These are phyloP conservation scores for Dothistroma pini DNA, from an alignment of 2,329 filamentous ascomycete genomes.

Conservation along the genomic window DNA sequence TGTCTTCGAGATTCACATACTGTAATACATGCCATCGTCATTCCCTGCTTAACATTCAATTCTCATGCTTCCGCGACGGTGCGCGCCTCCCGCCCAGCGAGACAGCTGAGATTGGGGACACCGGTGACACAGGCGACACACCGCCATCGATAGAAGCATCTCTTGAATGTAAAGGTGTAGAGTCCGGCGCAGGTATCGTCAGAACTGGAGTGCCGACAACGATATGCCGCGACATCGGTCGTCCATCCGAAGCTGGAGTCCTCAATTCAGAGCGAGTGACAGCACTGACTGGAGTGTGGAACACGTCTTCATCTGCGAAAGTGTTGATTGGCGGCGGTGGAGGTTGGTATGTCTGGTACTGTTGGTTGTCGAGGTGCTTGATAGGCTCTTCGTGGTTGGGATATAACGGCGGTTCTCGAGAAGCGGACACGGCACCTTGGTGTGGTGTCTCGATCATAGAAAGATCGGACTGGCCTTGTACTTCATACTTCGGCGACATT, in stretches of 20 bases:
- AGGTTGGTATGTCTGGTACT: conserved; percentile 7
- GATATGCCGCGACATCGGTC: not conserved
- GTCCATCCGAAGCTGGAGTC: not conserved
- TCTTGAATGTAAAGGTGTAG: conserved; percentile 8
- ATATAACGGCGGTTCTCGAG: conserved; percentile 1
- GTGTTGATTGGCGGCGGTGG: not conserved
- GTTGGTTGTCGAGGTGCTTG: conserved; percentile 2
- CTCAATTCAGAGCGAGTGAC: conserved; percentile 6
- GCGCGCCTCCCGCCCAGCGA: conserved; percentile 11
- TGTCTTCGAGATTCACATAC: not conserved
- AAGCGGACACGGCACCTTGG: conserved; percentile 2
- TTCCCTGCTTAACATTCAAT: not conserved
- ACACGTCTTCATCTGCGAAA: not conserved
- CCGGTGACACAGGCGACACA: conserved; percentile 17
- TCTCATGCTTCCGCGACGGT: conserved; percentile 6
- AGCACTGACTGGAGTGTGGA: conserved; percentile 10
- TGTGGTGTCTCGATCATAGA: conserved; percentile 19
- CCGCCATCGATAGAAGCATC: conserved; percentile 12
- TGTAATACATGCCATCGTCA: not conserved
- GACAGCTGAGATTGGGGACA: conserved; percentile 16
- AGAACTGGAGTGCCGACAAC: conserved; percentile 7
- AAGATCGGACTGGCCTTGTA: conserved; percentile 17
- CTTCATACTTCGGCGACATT: conserved; percentile 13
- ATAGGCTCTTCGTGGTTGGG: conserved; percentile 1
- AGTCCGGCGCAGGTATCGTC: conserved; percentile 10